Evolutionary conservation across 1,284 basidiomycete species (phyloP).

Genomic region (Apiotrichum porosum): DNA sequence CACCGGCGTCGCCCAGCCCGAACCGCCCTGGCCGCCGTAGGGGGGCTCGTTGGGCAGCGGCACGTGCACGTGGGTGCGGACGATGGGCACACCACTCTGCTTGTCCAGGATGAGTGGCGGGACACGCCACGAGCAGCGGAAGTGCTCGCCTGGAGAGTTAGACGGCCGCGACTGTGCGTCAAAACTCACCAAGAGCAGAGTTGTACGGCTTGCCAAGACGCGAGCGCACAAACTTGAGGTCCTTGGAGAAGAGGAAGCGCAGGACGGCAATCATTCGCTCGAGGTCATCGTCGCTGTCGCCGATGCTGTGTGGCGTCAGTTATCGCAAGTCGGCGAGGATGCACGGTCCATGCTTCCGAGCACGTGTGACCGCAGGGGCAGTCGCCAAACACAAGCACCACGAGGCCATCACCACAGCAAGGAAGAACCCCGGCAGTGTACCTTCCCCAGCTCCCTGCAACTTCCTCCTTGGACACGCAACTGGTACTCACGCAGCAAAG

Average conservation of each 20-base stretch:
- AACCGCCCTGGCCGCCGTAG: conserved; percentile 42
- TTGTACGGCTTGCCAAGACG: conserved; percentile 96
- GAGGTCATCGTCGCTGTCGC: conserved; percentile 82
- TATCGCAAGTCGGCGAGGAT: not conserved
- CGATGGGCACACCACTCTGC: conserved; percentile 45
- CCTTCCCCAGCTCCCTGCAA: too few species aligned
- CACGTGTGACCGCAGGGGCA: too few species aligned
- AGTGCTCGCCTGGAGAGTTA: conserved; percentile 60
- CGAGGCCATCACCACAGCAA: too few species aligned
- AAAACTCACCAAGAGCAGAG: conserved; percentile 67
- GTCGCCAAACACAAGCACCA: too few species aligned
- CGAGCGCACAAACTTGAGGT: conserved; percentile 87
- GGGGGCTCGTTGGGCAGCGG: conserved; percentile 41
- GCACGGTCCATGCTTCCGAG: too few species aligned
- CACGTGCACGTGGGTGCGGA: conserved; percentile 48
- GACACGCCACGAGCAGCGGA: conserved; percentile 67
- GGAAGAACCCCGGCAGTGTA: too few species aligned
- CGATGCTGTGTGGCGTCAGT: conserved; percentile 57
- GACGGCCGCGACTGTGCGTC: not conserved
- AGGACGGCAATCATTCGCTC: conserved; percentile 88
- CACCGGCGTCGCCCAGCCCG: conserved; percentile 44
- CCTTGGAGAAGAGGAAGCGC: conserved; percentile 86
- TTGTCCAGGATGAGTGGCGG: conserved; percentile 45
- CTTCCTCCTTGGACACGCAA: not conserved
- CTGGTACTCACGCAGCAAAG: conserved; percentile 68